Percentiles rank a stretch among this genome's conserved stretches.
Conservation (phyloP, 208 protist species). For the Kentomonas sorsogonicus region DNA sequence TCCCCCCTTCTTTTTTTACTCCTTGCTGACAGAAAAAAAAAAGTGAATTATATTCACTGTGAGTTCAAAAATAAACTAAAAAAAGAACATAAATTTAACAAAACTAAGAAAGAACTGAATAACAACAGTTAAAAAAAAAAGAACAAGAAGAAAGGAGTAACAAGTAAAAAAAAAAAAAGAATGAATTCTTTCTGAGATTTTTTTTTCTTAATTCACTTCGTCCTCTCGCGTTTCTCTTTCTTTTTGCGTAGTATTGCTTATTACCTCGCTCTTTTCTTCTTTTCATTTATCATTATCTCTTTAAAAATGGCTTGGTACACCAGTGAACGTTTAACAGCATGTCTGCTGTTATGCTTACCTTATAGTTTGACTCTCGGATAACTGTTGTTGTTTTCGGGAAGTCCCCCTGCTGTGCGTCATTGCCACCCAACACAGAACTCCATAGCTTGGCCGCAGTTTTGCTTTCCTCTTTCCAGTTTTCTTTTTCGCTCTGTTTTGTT, state of each 20-base stretch:
- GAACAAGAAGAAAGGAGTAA: too few species aligned
- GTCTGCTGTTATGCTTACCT: background rate
- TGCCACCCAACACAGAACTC: background rate
- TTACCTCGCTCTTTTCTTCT: background rate
- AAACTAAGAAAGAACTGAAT: background rate
- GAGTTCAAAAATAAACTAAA: background rate
- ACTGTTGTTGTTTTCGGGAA: slow-evolving; percentile 77
- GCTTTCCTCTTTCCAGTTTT: background rate
- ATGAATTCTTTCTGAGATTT: background rate
- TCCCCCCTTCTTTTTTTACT: background rate
- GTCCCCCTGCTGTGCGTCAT: slow-evolving; percentile 21
- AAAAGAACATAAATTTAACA: background rate
- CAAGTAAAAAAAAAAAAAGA: background rate
- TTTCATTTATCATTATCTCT: background rate
- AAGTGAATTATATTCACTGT: slow-evolving; percentile 1
- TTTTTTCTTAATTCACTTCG: background rate
- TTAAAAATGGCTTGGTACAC: background rate
- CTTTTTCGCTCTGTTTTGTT: background rate
- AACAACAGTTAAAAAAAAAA: background rate
- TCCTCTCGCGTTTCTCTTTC: background rate
- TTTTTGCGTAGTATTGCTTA: background rate
- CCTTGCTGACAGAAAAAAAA: background rate
- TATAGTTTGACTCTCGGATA: background rate
- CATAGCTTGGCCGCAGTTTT: background rate
- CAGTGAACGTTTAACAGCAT: background rate